phyloP scores from a whole-genome alignment of 306 rosid genomes.

The Rosa chinensis region DNA sequence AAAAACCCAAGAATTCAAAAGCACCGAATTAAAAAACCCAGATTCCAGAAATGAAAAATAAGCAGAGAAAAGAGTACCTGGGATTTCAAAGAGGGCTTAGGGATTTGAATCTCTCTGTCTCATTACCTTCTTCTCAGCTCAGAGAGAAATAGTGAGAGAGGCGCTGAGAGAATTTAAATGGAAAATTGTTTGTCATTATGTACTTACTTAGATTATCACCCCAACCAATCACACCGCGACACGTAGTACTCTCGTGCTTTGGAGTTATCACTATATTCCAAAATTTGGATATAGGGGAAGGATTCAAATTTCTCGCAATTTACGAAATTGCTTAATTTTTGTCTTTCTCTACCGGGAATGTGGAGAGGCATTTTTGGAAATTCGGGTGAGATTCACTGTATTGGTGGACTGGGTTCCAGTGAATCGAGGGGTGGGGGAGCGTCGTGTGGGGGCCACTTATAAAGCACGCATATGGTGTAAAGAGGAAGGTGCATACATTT shows the following conservation, averaged over 20 bases:
- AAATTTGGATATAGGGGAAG: not conserved
- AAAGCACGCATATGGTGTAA: not conserved
- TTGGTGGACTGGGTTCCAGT: not conserved
- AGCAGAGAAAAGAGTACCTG: not conserved
- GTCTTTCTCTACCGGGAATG: too few species aligned
- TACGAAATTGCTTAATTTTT: slow-evolving; percentile 3
- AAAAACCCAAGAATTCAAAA: not conserved
- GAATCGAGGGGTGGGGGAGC: slow-evolving; percentile 15
- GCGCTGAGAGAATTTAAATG: not conserved
- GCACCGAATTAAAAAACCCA: not conserved
- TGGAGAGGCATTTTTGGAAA: not conserved
- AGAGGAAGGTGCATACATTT: not conserved
- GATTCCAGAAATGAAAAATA: not conserved
- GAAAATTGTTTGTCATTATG: not conserved
- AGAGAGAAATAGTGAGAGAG: not conserved
- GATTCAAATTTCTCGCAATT: slow-evolving; percentile 2
- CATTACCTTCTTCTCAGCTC: not conserved
- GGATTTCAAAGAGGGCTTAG: not conserved
- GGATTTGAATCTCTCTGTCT: not conserved
- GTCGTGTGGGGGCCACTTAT: not conserved
- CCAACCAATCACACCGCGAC: not conserved
- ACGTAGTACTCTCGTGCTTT: slow-evolving; percentile 2
- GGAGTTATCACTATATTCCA: not conserved
- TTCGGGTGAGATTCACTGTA: not conserved
- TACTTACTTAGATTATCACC: not conserved